Evolutionary conservation across 805 yeast species (phyloP), one percentile per base, ranked within the genome.

Genomic region (Ogataea thermomethanolica): DNA sequence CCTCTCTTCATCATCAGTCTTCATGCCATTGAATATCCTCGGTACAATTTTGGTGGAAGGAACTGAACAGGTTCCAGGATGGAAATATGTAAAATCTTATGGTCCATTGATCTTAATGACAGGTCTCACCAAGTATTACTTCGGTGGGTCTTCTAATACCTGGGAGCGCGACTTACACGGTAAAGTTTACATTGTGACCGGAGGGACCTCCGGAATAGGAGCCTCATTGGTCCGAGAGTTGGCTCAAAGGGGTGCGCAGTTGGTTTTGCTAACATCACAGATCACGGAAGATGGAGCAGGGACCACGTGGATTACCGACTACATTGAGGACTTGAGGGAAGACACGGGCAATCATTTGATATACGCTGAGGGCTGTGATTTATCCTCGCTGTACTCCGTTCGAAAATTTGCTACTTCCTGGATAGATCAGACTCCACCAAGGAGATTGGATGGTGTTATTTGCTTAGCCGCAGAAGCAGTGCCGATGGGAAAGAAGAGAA

Each of bases 101-200:
- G 81, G 73, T 0, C 95, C 96, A 0, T 65, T 70, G 3, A 55
- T 75, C 0, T 64, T 71, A 0, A 63, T 62, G 0, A 55, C 74
- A 0, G 73, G 66, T 0, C 72, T 73, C 1, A 37, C 79, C 30
- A 91, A 91, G 59, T 77, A 76, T 58, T 87, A 84, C 65, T 80
- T 84, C 53, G 76, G 82, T 25, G 99, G 99, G 8, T 62, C 85
- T 1, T 50, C 74, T 14, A 93, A 91, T 63, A 84, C 89, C 0
- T 91, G 96, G 96, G 95, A 87, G 46, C 72, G 97, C 44, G 90
- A 89, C 49, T 64, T 91, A 58, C 96, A 93, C 57, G 97, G 98
- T 1, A 79, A 81, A 54, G 98, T 90, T 4, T 84, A 71, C 53
- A 67, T 85, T 14, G 71, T 86, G 6, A 84, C 93, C 0, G 99